A percentile compares a stretch with the other conserved stretches of the same genome.
These are phyloP conservation scores for Mortierella sp. DNA, from an alignment of 371 early-diverging fungal species.

Conservation along the genomic window DNA sequence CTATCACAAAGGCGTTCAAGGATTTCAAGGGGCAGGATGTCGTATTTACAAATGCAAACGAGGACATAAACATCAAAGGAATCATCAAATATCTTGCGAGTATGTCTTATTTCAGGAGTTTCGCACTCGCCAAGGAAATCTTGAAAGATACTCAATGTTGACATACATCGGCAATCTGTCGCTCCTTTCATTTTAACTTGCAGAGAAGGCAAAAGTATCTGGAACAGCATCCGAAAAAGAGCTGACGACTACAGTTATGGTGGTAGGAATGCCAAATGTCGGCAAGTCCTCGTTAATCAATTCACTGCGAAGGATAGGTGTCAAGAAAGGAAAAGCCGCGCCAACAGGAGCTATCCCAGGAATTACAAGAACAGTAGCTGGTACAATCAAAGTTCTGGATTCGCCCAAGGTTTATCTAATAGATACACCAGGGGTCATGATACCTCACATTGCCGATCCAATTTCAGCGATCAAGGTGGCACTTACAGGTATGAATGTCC, in stretches of 20 bases:
- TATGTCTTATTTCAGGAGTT: constrained; percentile 15
- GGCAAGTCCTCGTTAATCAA: constrained; percentile 96
- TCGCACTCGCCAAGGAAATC: not conserved
- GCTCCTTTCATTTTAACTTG: not conserved
- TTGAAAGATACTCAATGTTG: not conserved
- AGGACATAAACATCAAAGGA: constrained; percentile 70
- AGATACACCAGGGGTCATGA: constrained; percentile 94
- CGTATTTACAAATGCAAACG: constrained; percentile 80
- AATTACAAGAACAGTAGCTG: constrained; percentile 86
- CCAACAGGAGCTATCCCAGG: constrained; percentile 91
- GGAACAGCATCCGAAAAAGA: constrained; percentile 50
- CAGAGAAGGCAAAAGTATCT: constrained; percentile 45
- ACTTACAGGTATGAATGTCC: constrained; percentile 68
- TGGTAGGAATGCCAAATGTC: constrained; percentile 97
- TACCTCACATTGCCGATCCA: constrained; percentile 86
- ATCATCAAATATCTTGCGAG: constrained; percentile 74
- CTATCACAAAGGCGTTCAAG: constrained; percentile 64
- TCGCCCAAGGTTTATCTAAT: constrained; percentile 90
- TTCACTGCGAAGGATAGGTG: constrained; percentile 80
- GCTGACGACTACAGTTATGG: constrained; percentile 72
- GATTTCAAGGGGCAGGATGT: constrained; percentile 67
- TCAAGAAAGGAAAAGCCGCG: constrained; percentile 82
- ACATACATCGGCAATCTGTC: not conserved
- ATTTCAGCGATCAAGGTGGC: constrained; percentile 83
- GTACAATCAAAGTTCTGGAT: constrained; percentile 87